These are phyloP conservation scores for Graphilbum fragrans DNA, from an alignment of 2,329 filamentous ascomycete genomes.

Conservation along the genomic window DNA sequence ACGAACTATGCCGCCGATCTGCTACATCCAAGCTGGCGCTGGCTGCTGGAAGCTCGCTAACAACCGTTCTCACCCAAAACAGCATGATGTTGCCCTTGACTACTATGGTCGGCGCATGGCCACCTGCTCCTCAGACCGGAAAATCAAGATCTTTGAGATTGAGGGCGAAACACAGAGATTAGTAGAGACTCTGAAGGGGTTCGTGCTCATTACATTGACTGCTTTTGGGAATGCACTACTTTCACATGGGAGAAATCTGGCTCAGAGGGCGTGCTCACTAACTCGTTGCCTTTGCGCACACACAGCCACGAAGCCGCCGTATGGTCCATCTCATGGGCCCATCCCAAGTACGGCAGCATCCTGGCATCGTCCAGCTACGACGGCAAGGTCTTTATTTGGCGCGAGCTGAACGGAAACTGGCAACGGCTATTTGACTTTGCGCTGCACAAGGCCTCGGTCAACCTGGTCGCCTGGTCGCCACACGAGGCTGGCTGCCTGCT, in stretches of 20 bases:
- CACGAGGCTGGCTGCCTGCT: constrained; percentile 92
- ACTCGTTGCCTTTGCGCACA: not conserved
- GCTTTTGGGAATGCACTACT: no score
- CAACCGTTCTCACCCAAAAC: no score
- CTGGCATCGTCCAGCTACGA: constrained; percentile 93
- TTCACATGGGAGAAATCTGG: no score
- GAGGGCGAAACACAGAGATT: constrained; percentile 85
- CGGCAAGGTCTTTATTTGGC: constrained; percentile 97
- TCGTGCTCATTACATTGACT: no score
- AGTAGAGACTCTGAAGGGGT: constrained; percentile 91
- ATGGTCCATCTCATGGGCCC: constrained; percentile 96
- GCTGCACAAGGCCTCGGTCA: constrained; percentile 90
- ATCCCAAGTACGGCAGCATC: constrained; percentile 97
- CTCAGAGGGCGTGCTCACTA: no score
- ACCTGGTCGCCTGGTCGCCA: constrained; percentile 94
- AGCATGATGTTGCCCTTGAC: constrained; percentile 97
- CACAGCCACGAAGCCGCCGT: constrained; percentile 91
- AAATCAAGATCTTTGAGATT: constrained; percentile 98
- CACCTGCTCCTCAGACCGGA: constrained; percentile 95
- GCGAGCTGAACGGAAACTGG: constrained; percentile 68
- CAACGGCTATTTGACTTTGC: constrained; percentile 87
- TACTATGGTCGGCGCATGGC: constrained; percentile 95
- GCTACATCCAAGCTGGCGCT: no score
- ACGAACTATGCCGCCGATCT: not conserved
- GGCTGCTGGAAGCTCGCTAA: constrained; percentile 7